Evolutionary conservation across 2,329 filamentous ascomycete species (phyloP).

Genomic region (Colletotrichum salicis): DNA sequence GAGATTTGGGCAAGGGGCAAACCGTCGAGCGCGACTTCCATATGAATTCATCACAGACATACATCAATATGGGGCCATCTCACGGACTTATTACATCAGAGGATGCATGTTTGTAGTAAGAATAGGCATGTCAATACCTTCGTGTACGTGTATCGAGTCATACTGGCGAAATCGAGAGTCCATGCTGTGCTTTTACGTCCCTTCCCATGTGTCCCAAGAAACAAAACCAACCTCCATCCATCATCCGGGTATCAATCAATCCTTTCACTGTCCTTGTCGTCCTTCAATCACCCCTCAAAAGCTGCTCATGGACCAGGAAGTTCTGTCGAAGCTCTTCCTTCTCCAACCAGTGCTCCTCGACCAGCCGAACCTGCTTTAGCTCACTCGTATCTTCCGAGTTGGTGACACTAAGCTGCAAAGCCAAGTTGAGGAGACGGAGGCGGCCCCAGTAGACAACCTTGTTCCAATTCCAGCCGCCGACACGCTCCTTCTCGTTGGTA

Average conservation of each 20-base stretch:
- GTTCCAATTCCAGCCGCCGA: constrained; percentile 21
- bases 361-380: constrained; percentile 7
- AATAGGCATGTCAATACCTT: neutral
- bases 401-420: neutral
- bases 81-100: neutral
- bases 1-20: neutral
- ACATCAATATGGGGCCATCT: neutral
- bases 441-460: constrained; percentile 27
- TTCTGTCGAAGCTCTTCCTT: neutral
- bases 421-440: constrained; percentile 2
- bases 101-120: neutral
- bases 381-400: constrained; percentile 4
- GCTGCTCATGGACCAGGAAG: neutral
- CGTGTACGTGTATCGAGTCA: neutral
- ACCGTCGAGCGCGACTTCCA: neutral
- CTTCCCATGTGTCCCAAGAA: neutral
- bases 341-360: constrained; percentile 12
- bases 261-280: neutral
- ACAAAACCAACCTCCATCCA: neutral
- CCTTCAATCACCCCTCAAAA: neutral
- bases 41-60: neutral
- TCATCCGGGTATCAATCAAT: neutral
- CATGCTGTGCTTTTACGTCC: neutral
- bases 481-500: constrained; percentile 14
- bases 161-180: neutral